A percentile compares a stretch with the other conserved stretches of the same genome.
Evolutionary conservation across 108 stramenopile species (phyloP).

Genomic region (Thalassiosira profunda): DNA sequence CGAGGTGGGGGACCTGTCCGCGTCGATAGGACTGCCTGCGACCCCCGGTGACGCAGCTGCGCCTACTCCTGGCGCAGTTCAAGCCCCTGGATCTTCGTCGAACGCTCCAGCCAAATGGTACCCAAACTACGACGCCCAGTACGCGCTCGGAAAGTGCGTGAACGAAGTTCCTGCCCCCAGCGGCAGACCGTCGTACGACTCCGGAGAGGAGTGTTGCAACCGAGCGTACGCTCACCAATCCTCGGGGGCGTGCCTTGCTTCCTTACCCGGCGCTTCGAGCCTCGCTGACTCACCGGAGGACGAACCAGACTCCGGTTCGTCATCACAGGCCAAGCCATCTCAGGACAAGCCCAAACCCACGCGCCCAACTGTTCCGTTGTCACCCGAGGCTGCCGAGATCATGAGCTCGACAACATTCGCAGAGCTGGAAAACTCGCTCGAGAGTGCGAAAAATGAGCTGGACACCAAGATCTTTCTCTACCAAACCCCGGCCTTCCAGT

Average conservation of each 20-base stretch:
- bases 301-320: no score
- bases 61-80: not conserved
- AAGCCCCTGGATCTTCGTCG: not conserved
- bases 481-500: conserved; percentile 9
- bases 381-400: no score
- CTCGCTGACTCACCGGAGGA: no score
- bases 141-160: conserved; percentile 14
- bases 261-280: no score
- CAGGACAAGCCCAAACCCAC: no score
- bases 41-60: not conserved
- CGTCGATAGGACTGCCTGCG: not conserved
- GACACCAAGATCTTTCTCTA: conserved; percentile 22
- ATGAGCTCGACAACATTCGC: no score
- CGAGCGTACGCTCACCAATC: conserved; percentile 13
- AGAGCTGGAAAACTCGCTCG: conserved; percentile 14
- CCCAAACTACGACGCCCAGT: conserved; percentile 9
- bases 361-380: no score
- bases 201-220: conserved; percentile 8
- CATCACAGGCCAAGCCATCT: no score
- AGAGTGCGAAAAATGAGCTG: conserved; percentile 7
- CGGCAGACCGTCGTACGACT: conserved; percentile 13
- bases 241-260: conserved; percentile 14
- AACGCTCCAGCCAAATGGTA: conserved; percentile 1
- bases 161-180: conserved; percentile 3
- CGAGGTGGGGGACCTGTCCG: not conserved